Evolutionary conservation across 2,329 filamentous ascomycete genomes (phyloP), one percentile per base, ranked within the genome.

Genomic region (Fusarium oxysporum): DNA sequence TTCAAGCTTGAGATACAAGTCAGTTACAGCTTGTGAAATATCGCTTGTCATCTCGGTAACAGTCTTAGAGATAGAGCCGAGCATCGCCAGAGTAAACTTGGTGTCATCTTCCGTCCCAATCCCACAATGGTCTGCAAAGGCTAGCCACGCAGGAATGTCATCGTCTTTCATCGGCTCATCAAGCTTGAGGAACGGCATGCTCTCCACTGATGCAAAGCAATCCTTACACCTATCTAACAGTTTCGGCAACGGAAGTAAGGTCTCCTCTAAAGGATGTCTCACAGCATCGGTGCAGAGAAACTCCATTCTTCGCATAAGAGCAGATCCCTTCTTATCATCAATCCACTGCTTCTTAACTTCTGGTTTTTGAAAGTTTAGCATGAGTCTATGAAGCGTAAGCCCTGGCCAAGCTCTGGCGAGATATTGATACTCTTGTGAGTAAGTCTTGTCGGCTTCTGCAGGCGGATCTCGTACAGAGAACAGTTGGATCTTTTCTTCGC

Each of bases 171-270:
- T 8, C 1, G 32, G 41, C 3, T 58, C 30, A 4, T 48, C 32
- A 35, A 58, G 41, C 14, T 58, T 48, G 0, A 58, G 40, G 3
- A 58, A 48, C 7, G 55, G 41, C 55, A 58, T 48, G n/a, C 21
- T 37, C 0, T 48, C 23, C 10, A 48, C 4, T 19, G 41, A 17
- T 3, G 41, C 19, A 28, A 47, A 37, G 10, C n/a, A 16, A 1
- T 47, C 17, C 21, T 12, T 3, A 8, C 40, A 57, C 2, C 3
- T 13, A 1, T 45, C 13, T 8, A 47, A 6, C 7, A 57, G 9
- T 7, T 11, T 19, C 6, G 55, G 30, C 6, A 58, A 9, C 10
- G 41, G 55, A 13, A 58, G 41, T 2, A 58, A 13, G n/a, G 55
- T 28, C 40, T 58, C 55, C 30, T 58, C 32, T 1, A 58, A 23